phyloP scores from a whole-genome alignment of 2,329 filamentous ascomycete species.

The Nothomitra cinnamomea region DNA sequence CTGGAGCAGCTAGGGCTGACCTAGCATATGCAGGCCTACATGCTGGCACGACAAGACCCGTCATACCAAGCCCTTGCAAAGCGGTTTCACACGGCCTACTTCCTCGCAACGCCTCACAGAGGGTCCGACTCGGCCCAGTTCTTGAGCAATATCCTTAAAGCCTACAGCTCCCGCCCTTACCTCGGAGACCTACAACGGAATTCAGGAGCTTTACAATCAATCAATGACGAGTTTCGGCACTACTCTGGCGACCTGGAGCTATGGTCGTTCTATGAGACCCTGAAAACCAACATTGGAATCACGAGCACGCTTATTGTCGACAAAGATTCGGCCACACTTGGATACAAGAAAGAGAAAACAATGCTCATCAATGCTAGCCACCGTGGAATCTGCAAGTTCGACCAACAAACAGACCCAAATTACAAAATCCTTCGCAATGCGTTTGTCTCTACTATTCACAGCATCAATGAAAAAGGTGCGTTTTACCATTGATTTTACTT shows the following conservation, averaged over 20 bases:
- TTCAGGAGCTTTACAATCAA: conserved; percentile 12
- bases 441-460: conserved; percentile 5
- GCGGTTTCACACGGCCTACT: conserved; percentile 15
- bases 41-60: conserved; percentile 13
- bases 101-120: conserved; percentile 20
- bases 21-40: conserved; percentile 11
- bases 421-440: conserved; percentile 15
- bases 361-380: conserved; percentile 17
- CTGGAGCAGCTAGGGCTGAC: not conserved
- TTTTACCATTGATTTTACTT: too few species aligned
- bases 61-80: conserved; percentile 9
- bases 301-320: conserved; percentile 17
- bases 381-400: conserved; percentile 19
- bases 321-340: conserved; percentile 15
- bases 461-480: conserved; percentile 11
- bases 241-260: conserved; percentile 16
- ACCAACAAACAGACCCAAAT: conserved; percentile 12
- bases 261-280: conserved; percentile 22
- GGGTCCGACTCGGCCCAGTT: conserved; percentile 17
- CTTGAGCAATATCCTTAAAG: conserved; percentile 14
- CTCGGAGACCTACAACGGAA: conserved; percentile 11
- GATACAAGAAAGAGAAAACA: conserved; percentile 14
- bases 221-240: conserved; percentile 22
- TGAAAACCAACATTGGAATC: conserved; percentile 14
- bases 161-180: conserved; percentile 10